phyloP scores from a whole-genome alignment of 176 grass and related monocot genomes.

The Saccharum spontaneum region DNA sequence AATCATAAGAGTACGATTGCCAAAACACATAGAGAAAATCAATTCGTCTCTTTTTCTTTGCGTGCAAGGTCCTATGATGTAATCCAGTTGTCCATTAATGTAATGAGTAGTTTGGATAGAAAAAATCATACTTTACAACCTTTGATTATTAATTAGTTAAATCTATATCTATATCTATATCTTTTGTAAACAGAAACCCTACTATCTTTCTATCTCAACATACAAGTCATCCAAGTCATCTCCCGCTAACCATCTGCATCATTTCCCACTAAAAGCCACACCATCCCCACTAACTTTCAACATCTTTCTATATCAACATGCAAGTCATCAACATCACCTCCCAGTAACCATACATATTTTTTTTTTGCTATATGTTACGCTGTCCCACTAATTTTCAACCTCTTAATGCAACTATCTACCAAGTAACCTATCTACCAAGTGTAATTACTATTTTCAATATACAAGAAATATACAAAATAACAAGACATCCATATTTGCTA shows the following conservation, averaged over 20 bases:
- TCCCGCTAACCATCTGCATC: not conserved
- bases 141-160: not conserved
- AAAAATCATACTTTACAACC: not conserved
- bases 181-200: not conserved
- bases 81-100: not conserved
- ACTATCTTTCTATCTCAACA: not conserved
- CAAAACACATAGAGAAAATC: not conserved
- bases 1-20: too few species aligned
- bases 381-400: not conserved
- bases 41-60: not conserved
- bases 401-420: not conserved
- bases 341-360: not conserved
- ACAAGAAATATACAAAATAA: not conserved
- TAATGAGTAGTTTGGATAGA: not conserved
- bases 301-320: not conserved
- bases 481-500: not conserved
- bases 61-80: not conserved
- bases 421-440: not conserved
- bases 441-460: not conserved
- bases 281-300: not conserved
- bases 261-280: not conserved
- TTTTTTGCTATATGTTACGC: not conserved
- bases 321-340: not conserved
- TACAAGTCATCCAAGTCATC: not conserved
- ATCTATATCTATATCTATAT: not conserved